Evolutionary conservation across 768 basidiomycete species (phyloP), one percentile per base, ranked within the genome.

Genomic region (Auriscalpium microsporum): DNA sequence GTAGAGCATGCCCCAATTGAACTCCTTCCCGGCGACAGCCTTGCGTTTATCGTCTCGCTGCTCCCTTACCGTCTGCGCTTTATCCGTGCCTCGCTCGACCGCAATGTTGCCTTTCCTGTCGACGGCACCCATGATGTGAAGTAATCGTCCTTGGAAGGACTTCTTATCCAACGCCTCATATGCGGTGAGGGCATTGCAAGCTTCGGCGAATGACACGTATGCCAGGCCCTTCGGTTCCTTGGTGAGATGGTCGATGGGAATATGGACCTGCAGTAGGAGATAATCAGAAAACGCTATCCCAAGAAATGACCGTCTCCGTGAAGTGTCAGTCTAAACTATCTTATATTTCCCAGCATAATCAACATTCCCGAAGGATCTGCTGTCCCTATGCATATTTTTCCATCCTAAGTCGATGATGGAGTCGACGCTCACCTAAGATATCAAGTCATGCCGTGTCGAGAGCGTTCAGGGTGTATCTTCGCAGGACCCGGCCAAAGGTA

Each of bases 1-100:
- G 66, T 94, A 97, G 55, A 98, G 68, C 78, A 93, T 87, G 52
- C 86, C 83, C 93, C 92, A 95, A 68, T 91, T 92, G 65, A 94
- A 93, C 55, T 87, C 87, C 58, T 84, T 84, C 35, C 86, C 85
- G 14, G 87, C 84, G 36, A 66, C 72, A 10, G 79, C 74, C 68
- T 86, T 93, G 55, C 82, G 75, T 64, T 86, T 83, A 36, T 77
- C 76, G 19, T 76, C 70, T 34, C 68, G 67, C 50, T 79, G 80
- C 53, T 83, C 83, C 56, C 83, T 89, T 56, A 90, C 71, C 4
- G 82, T 68, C 28, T 71, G 74, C 58, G 73, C 77, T 55, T 78
- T 80, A 48, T 68, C 71, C 1, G 49, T 61, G 3, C 69, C 72
- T 36, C 80, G 78, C 40, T 70, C 74, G 3, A 73, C 67, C 45